These are phyloP conservation scores for Umbelopsis vinacea DNA, from an alignment of 192 early-diverging fungal species.

Conservation along the genomic window DNA sequence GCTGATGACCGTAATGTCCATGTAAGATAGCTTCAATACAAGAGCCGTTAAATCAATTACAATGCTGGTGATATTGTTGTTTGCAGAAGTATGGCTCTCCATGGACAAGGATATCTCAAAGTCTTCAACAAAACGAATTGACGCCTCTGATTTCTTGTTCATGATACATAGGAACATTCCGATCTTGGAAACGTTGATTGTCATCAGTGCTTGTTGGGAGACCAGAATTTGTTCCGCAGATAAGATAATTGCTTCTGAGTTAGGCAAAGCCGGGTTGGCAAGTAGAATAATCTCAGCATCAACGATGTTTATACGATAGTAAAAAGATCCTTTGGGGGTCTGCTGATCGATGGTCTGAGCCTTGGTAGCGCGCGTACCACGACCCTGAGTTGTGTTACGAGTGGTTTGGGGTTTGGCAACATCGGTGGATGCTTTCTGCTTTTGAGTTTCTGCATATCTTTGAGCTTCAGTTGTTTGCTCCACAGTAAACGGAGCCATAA, in stretches of 20 bases:
- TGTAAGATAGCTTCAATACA: conserved; percentile 73
- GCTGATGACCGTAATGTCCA: conserved; percentile 69
- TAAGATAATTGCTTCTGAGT: conserved; percentile 79
- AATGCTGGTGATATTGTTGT: conserved; percentile 59
- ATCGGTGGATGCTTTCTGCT: not conserved
- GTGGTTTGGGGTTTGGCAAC: not conserved
- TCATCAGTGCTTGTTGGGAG: conserved; percentile 62
- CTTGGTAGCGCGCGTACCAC: not conserved
- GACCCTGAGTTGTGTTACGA: not conserved
- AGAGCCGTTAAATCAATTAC: conserved; percentile 67
- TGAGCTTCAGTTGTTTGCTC: conserved; percentile 34
- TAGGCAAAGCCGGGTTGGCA: conserved; percentile 55
- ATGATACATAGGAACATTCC: conserved; percentile 80
- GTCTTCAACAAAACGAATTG: conserved; percentile 74
- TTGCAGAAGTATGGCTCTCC: conserved; percentile 57
- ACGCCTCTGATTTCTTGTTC: conserved; percentile 65
- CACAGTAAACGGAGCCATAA: conserved; percentile 57
- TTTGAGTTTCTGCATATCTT: conserved; percentile 27
- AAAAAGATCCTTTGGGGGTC: conserved; percentile 35
- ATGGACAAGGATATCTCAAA: conserved; percentile 70
- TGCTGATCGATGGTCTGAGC: not conserved
- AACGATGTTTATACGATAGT: conserved; percentile 70
- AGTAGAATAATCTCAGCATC: conserved; percentile 77
- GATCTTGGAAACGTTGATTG: conserved; percentile 66
- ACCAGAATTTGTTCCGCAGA: conserved; percentile 67